Percentiles rank a stretch among this genome's conserved stretches.
Evolutionary conservation across 2,329 filamentous ascomycete genomes (phyloP).

Genomic region (Fonsecaea nubica): DNA sequence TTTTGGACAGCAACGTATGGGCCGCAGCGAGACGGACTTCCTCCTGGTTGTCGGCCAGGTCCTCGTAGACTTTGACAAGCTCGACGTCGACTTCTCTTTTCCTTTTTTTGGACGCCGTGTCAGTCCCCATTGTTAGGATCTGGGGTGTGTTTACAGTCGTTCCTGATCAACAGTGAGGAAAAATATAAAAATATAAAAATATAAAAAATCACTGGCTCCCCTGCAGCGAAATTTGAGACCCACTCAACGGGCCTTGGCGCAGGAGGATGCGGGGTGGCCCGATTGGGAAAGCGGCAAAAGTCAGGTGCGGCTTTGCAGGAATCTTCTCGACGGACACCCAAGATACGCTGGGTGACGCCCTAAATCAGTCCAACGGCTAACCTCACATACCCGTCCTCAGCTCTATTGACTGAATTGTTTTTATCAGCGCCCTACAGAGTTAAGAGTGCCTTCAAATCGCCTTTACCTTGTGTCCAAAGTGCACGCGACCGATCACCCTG

Average conservation of each 20-base stretch:
- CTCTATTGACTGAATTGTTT: neutral
- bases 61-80: constrained; percentile 57
- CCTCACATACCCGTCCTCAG: neutral
- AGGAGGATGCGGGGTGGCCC: constrained; percentile 1
- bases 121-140: neutral
- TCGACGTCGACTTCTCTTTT: constrained; percentile 49
- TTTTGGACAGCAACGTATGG: constrained; percentile 51
- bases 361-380: neutral
- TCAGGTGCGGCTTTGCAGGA: constrained; percentile 7
- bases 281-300: constrained; percentile 6
- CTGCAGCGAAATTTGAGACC: neutral
- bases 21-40: constrained; percentile 55
- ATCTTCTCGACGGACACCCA: constrained; percentile 2
- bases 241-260: neutral
- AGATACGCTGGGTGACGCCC: neutral
- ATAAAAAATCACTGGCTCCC: neutral
- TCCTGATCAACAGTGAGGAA: neutral
- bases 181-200: neutral
- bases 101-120: constrained; percentile 35
- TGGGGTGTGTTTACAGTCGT: neutral
- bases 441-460: neutral
- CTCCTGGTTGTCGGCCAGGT: constrained; percentile 56
- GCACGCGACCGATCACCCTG: constrained; percentile 26
- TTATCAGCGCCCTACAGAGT: neutral
- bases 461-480: neutral